Evolutionary conservation across 2,329 filamentous ascomycete species (phyloP).

Genomic region (Fusarium succisae): DNA sequence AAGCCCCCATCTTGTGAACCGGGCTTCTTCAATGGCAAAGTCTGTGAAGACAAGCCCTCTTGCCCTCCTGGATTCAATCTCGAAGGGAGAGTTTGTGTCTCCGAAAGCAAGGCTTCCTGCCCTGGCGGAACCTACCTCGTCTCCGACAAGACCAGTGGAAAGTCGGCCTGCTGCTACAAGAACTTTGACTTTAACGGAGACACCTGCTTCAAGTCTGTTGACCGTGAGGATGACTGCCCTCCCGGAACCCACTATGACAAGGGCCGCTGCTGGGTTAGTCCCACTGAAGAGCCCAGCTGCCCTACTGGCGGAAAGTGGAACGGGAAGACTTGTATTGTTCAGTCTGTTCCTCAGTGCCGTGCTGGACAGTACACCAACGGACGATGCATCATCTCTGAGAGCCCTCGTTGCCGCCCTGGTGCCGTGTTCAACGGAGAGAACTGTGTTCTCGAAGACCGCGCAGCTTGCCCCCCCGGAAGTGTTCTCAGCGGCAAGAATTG

Average conservation of each 20-base stretch:
- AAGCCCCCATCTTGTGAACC: constrained; percentile 5
- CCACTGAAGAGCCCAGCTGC: not conserved
- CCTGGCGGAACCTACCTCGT: not conserved
- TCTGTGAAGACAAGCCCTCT: constrained; percentile 15
- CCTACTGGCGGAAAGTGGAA: not conserved
- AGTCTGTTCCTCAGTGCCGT: not conserved
- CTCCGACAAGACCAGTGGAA: not conserved
- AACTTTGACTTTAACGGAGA: not conserved
- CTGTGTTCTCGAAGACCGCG: not conserved
- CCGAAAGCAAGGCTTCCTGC: not conserved
- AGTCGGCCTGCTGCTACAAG: not conserved
- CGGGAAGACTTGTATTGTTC: not conserved
- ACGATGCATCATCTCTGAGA: not conserved
- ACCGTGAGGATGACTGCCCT: not conserved
- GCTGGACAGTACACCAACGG: not conserved
- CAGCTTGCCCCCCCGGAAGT: not conserved
- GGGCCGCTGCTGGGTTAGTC: not conserved
- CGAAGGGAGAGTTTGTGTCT: not conserved
- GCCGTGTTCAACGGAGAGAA: not conserved
- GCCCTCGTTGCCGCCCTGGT: not conserved
- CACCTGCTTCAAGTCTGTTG: not conserved
- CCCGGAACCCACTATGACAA: not conserved
- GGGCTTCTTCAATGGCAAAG: constrained; percentile 17
- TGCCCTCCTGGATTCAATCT: constrained; percentile 3
- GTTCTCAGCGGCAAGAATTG: constrained; percentile 6